Base-by-base conservation (phyloP, 345 rosid genomes). In the Salix suchowensis region DNA sequence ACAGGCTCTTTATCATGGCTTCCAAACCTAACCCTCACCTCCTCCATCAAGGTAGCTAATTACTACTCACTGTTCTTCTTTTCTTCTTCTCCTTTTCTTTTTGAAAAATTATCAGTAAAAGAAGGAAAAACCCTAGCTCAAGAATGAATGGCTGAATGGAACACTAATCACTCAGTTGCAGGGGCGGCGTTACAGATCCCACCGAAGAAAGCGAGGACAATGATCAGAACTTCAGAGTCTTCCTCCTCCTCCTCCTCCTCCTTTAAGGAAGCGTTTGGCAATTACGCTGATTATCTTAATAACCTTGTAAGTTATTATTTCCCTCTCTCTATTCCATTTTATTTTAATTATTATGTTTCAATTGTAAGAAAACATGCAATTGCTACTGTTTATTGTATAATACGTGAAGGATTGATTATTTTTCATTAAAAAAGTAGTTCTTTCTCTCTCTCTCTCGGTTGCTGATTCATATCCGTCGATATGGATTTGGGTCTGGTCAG, bases 211-310 rank as follows among this genome's bases (percentile, higher is more conserved):
- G 82, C 89, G 16, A 82, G 87, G 71, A 81, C 87, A 11, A 86
- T 87, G 89, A 76, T 68, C 81, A 84, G 89, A 36, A 37, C 28
- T 28, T 11, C 66, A 11, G 66, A 8, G 66, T 83, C 91, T 67
- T 61, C 78, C 30, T 28, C 30, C 30, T 28, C 30, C 9, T 81
- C 54, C 6, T 81, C 54, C 2, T 83, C 91, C 71, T 34, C 77
- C 26, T 81, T 91, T 65, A 90, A 78, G 81, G 92, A 79, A 42
- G 80, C 91, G 6, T 93, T 93, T 76, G 73, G 86, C 65, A 61
- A 74, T 1, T 85, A 91, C 80, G 88, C 92, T 54, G 92, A 87
- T 24, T 85, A 85, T 79, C 93, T 93, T 79, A 93, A 93, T 42
- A 72, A 82, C 72, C 91, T 91, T 3, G 97, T 92, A 83, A 74